Conservation (phyloP, 2,329 filamentous ascomycete genomes). For the Seiridium cupressi region DNA sequence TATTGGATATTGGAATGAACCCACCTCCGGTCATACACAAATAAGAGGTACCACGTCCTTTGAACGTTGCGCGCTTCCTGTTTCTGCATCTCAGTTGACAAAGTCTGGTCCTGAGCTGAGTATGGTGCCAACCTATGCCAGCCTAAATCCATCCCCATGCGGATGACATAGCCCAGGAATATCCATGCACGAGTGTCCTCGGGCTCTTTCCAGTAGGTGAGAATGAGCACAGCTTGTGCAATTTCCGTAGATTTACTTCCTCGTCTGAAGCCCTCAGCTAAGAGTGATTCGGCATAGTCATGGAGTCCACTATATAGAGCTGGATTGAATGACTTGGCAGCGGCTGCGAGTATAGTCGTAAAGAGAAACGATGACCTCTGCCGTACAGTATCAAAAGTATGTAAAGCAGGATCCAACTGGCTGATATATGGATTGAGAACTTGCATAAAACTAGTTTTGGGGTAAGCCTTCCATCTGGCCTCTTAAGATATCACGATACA, state of each 20-base stretch:
- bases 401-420: slow-evolving; percentile 35
- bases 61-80: slow-evolving; percentile 32
- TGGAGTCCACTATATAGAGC: slow-evolving; percentile 25
- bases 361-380: slow-evolving; percentile 34
- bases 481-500: neutral
- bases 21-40: slow-evolving; percentile 38
- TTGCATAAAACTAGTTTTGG: slow-evolving; percentile 29
- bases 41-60: slow-evolving; percentile 35
- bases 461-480: neutral
- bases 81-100: slow-evolving; percentile 12
- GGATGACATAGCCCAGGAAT: slow-evolving; percentile 36
- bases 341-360: slow-evolving; percentile 29
- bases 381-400: slow-evolving; percentile 34
- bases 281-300: slow-evolving; percentile 27
- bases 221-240: slow-evolving; percentile 34
- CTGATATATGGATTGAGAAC: slow-evolving; percentile 38
- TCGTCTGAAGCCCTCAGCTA: slow-evolving; percentile 25
- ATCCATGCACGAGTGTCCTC: slow-evolving; percentile 38
- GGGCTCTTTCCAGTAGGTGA: slow-evolving; percentile 41
- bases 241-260: slow-evolving; percentile 36
- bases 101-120: neutral
- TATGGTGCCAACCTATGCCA: slow-evolving; percentile 28
- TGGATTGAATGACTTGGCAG: slow-evolving; percentile 34
- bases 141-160: slow-evolving; percentile 37
- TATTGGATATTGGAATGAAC: neutral